These are phyloP conservation scores for Pulicaria dysenterica DNA, from an alignment of 129 eudicot species.

Conservation along the genomic window DNA sequence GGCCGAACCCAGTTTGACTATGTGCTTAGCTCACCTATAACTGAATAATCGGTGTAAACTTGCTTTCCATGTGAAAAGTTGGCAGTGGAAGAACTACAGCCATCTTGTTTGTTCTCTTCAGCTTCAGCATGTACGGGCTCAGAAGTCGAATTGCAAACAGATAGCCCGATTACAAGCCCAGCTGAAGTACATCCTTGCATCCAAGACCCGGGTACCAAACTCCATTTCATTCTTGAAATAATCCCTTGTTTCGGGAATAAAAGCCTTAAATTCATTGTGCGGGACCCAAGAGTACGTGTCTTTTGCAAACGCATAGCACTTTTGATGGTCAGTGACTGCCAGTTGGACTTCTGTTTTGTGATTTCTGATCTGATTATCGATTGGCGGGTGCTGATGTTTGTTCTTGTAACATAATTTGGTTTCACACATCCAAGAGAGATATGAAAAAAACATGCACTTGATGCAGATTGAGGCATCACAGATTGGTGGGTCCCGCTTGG, in stretches of 20 bases:
- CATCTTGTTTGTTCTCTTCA: constrained; percentile 37
- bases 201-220: constrained; percentile 54
- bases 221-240: constrained; percentile 50
- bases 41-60: constrained; percentile 78
- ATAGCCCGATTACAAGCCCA: constrained; percentile 59
- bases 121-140: constrained; percentile 62
- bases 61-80: constrained; percentile 72
- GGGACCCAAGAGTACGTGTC: constrained; percentile 43
- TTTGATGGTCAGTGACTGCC: constrained; percentile 42
- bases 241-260: constrained; percentile 52
- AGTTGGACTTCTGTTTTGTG: constrained; percentile 36
- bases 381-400: constrained; percentile 22
- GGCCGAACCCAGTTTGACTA: background rate
- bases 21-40: constrained; percentile 63
- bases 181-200: constrained; percentile 44
- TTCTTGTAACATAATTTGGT: constrained; percentile 35
- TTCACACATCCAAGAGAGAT: constrained; percentile 38
- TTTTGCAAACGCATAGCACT: constrained; percentile 42
- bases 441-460: constrained; percentile 41
- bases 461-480: constrained; percentile 36
- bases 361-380: constrained; percentile 25
- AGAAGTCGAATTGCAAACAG: constrained; percentile 56
- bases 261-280: constrained; percentile 39
- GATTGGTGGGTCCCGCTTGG: constrained; percentile 39
- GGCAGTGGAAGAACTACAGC: constrained; percentile 44